Evolutionary conservation across 106 monocot species (phyloP).

Genomic region (Amphibolis antarctica): DNA sequence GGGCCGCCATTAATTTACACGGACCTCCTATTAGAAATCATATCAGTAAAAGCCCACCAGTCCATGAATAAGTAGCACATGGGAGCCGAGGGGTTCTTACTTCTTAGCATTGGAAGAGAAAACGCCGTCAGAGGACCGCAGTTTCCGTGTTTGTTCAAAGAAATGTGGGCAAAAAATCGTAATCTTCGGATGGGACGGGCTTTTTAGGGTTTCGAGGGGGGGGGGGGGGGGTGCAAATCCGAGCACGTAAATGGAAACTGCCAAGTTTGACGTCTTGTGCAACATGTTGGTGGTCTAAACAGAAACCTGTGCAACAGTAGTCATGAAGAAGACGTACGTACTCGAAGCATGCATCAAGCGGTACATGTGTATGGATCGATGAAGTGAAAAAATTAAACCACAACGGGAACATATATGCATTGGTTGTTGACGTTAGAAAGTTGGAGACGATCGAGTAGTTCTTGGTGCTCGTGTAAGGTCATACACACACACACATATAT

Average conservation of each 20-base stretch:
- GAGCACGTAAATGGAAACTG: not conserved
- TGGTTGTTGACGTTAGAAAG: too few species aligned
- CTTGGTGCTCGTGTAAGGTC: too few species aligned
- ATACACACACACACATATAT: too few species aligned
- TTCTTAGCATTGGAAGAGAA: conserved; percentile 1
- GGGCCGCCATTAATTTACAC: too few species aligned
- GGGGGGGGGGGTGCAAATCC: too few species aligned
- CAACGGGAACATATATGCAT: not conserved
- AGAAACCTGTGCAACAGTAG: not conserved
- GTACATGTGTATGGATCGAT: not conserved
- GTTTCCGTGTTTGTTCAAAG: conserved; percentile 5
- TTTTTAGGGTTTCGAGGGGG: not conserved
- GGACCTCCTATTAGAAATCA: too few species aligned
- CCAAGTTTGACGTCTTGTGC: not conserved
- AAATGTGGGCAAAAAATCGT: not conserved
- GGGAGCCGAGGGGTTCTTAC: too few species aligned
- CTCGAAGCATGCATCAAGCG: not conserved
- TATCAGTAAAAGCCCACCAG: too few species aligned
- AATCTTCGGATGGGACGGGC: conserved; percentile 1
- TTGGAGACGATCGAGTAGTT: too few species aligned
- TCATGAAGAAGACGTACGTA: too few species aligned
- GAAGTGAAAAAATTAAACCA: not conserved
- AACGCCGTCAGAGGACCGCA: conserved; percentile 1
- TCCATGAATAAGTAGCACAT: not conserved
- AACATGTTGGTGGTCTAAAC: not conserved